phyloP scores from a whole-genome alignment of 2,329 filamentous ascomycete species.

The Lasiodiplodia theobromae region DNA sequence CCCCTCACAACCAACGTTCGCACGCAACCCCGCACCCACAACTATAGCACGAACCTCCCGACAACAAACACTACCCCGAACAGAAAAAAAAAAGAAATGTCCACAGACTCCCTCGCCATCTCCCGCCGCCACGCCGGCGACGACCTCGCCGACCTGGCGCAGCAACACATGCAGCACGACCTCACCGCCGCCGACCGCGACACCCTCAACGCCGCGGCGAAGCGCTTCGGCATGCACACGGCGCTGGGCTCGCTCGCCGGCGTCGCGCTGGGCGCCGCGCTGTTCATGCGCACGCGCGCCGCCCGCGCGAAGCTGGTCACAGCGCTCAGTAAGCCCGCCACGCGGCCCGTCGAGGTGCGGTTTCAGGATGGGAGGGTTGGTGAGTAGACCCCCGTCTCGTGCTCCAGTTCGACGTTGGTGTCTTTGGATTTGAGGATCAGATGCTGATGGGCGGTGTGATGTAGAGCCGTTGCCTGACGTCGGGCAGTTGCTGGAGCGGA shows the following conservation, averaged over 20 bases:
- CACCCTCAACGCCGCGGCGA: constrained; percentile 62
- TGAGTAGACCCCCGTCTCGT: constrained; percentile 38
- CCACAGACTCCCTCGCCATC: constrained; percentile 56
- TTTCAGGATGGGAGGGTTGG: constrained; percentile 68
- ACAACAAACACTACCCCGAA: too few species aligned
- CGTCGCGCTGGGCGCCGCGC: constrained; percentile 64
- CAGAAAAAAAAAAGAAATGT: constrained; percentile 38
- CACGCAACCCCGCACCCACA: too few species aligned
- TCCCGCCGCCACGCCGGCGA: constrained; percentile 56
- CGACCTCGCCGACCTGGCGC: constrained; percentile 63
- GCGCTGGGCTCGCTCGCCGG: constrained; percentile 67
- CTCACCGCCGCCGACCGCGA: constrained; percentile 66
- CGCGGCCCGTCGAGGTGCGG: constrained; percentile 67
- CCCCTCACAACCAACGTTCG: too few species aligned
- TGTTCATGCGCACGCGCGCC: constrained; percentile 64
- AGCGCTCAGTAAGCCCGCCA: constrained; percentile 62
- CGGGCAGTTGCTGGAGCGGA: constrained; percentile 63
- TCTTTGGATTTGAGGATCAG: background rate
- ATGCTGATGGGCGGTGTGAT: constrained; percentile 1
- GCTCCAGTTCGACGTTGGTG: background rate
- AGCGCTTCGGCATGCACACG: constrained; percentile 62
- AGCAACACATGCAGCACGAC: constrained; percentile 66
- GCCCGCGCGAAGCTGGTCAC: constrained; percentile 66
- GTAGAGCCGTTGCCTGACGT: constrained; percentile 69
- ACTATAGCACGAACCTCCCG: background rate